phyloP scores from a whole-genome alignment of 2,329 filamentous ascomycete genomes.

The Exutisphaerella laricina region DNA sequence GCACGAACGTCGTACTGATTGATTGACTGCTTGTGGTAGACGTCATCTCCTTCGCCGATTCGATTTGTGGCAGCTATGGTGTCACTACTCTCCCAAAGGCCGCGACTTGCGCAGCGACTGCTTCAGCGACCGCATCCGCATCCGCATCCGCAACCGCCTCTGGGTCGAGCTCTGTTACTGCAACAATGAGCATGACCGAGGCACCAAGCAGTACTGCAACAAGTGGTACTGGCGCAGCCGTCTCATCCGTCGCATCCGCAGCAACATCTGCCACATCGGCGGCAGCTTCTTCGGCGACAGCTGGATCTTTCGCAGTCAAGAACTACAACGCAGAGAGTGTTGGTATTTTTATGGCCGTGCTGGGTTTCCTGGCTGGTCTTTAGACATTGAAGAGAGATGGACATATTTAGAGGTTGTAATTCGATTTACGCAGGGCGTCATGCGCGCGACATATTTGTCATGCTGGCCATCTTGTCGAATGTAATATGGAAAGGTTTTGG shows the following conservation, averaged over 20 bases:
- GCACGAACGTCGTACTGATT: not conserved
- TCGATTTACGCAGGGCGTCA: too few relatives aligned
- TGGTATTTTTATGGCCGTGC: slow-evolving; percentile 5
- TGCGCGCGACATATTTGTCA: too few relatives aligned
- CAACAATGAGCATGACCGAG: slow-evolving; percentile 5
- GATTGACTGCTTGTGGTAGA: slow-evolving; percentile 25
- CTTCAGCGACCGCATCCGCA: slow-evolving; percentile 13
- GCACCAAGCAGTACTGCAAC: not conserved
- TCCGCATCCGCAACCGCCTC: slow-evolving; percentile 10
- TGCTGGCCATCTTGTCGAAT: too few relatives aligned
- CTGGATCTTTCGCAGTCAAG: slow-evolving; percentile 3
- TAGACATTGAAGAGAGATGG: not conserved
- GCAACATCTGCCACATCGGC: not conserved
- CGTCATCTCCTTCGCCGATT: slow-evolving; percentile 38
- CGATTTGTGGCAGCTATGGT: slow-evolving; percentile 37
- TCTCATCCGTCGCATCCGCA: not conserved
- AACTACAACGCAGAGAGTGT: slow-evolving; percentile 7
- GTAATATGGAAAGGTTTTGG: too few relatives aligned
- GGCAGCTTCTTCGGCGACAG: slow-evolving; percentile 2
- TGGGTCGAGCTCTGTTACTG: not conserved
- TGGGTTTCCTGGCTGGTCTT: slow-evolving; percentile 7
- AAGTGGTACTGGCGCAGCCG: not conserved
- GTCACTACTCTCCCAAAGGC: slow-evolving; percentile 37
- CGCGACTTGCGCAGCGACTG: slow-evolving; percentile 33
- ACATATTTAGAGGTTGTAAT: too few relatives aligned